Base-by-base conservation (phyloP, 495 filamentous ascomycete genomes). In the Talaromyces adpressus region DNA sequence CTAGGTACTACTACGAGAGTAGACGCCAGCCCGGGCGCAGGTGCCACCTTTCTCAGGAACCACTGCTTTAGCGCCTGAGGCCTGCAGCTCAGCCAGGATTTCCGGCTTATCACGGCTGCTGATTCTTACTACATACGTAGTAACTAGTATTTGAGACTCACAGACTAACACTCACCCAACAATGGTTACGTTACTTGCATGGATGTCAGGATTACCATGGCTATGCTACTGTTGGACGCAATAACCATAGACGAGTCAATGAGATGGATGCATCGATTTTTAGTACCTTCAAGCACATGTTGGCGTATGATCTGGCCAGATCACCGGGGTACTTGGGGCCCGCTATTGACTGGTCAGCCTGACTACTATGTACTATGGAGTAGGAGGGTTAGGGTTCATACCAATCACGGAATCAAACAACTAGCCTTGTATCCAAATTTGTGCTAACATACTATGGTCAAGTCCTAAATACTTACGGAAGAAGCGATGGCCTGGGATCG, bases 11-110 rank as follows among this genome's bases (percentile, higher is more conserved):
- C n/a, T n/a, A n/a, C n/a, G n/a, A n/a, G n/a, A n/a, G 36, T 41
- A 41, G 36, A 41, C 36, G 16, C 45, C 7, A 8, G 45, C 45
- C 45, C 45, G n/a, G n/a, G 45, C 51, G 51, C 51, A 54, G 51
- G 51, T 23, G 51, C 51, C 51, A 54, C 51, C 18, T 54, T 54
- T 54, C 20, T 54, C 51, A 54, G 51, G 51, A 54, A 23, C 25
- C 11, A 14, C 22, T 54, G 45, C n/a, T 20, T 29, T 54, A 54
- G 51, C 51, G 51, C 51, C 51, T 54, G 51, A 29, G 20, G 51
- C 22, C 20, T 54, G 51, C 25, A 54, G 51, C 51, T 22, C 51
- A 25, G 25, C 51, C 51, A 49, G 18, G 45, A 8, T 49, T 49
- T 8, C n/a, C 18, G 18, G 45, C 45, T 49, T 49, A 49, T 20